Evolutionary conservation across 2,329 filamentous ascomycete genomes (phyloP), one percentile per base, ranked within the genome.

Genomic region (Ophiocordyceps camponoti-leonardi): DNA sequence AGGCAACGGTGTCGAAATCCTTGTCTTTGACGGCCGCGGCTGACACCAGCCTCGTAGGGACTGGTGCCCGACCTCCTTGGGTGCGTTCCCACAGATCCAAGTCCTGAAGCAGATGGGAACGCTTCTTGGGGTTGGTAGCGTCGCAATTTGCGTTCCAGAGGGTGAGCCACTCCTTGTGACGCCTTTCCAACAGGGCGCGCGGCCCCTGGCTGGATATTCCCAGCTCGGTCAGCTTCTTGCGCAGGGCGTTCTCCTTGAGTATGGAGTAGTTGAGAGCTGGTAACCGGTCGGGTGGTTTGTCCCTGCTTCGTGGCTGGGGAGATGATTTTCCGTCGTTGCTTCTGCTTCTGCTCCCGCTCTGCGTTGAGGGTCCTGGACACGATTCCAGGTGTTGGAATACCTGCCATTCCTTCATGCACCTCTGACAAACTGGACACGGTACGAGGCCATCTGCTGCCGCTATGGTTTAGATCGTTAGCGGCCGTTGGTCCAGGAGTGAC

Each of bases 111-210:
- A 98, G 62, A 47, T 92, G 81, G 7, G 65, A 57, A 50, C 84
- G 86, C 12, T 70, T 69, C 57, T 82, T 83, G 0, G 86, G 86
- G 2, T 68, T 67, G 33, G 74, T 75, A 2, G 88, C 83, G 61
- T 98, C 92, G 63, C 87, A 94, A 58, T 98, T 98, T 12, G 93
- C 85, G 60, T 98, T 98, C 83, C 86, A 95, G 18, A 98, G 66
- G 35, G 92, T 95, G 44, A 92, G 73, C 88, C 88, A 98, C 61
- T 98, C 92, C 22, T 77, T 85, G 56, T 96, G 88, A 18, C 93
- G 76, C 51, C 73, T 75, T 58, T 90, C 82, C 45, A 96, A 68
- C 1, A 88, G 68, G 42, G 72, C 66, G 42, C 81, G 81, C 1
- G 72, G 62, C 1, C 92, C 92, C 48, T 66, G 69, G 11, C 71